phyloP scores from a whole-genome alignment of 2,329 filamentous ascomycete species.

The Cladosporium colombiae region DNA sequence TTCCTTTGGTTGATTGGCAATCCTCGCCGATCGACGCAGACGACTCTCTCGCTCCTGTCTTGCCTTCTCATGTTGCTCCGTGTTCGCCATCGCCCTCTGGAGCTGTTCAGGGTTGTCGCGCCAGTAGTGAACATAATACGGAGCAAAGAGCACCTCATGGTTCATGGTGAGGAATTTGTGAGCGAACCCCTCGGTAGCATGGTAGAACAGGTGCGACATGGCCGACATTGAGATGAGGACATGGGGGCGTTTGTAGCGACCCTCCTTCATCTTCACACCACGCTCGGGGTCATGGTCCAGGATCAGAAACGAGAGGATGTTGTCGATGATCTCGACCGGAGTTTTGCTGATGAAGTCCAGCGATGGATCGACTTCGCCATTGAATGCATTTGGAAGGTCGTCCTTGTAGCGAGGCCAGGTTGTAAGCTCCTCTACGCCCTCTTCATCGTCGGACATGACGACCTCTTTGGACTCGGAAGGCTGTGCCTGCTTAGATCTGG shows the following conservation, averaged over 20 bases:
- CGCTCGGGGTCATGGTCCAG: slow-evolving; percentile 25
- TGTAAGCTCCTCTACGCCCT: not conserved
- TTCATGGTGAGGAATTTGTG: slow-evolving; percentile 10
- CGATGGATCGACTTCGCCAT: slow-evolving; percentile 16
- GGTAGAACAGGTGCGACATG: slow-evolving; percentile 23
- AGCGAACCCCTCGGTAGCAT: slow-evolving; percentile 21
- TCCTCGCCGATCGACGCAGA: slow-evolving; percentile 20
- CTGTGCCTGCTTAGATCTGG: not conserved
- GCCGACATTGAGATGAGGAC: slow-evolving; percentile 23
- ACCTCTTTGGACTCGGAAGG: not conserved
- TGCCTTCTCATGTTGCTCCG: not conserved
- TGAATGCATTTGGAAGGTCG: slow-evolving; percentile 20
- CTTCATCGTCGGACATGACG: not conserved
- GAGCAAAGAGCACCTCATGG: not conserved
- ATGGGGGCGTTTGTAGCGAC: slow-evolving; percentile 8
- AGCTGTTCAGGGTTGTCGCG: not conserved
- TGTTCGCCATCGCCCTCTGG: not conserved
- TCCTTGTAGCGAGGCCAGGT: slow-evolving; percentile 17
- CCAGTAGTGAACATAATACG: not conserved
- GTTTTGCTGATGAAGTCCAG: slow-evolving; percentile 23
- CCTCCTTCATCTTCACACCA: slow-evolving; percentile 6
- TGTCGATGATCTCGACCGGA: slow-evolving; percentile 23
- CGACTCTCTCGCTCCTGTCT: not conserved
- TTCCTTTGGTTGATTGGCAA: slow-evolving; percentile 14
- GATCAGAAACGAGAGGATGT: slow-evolving; percentile 21